Percentiles rank a stretch among this genome's conserved stretches.
Evolutionary conservation across 805 yeast genomes (phyloP).

Genomic region (Wickerhamiella alocasiicola): DNA sequence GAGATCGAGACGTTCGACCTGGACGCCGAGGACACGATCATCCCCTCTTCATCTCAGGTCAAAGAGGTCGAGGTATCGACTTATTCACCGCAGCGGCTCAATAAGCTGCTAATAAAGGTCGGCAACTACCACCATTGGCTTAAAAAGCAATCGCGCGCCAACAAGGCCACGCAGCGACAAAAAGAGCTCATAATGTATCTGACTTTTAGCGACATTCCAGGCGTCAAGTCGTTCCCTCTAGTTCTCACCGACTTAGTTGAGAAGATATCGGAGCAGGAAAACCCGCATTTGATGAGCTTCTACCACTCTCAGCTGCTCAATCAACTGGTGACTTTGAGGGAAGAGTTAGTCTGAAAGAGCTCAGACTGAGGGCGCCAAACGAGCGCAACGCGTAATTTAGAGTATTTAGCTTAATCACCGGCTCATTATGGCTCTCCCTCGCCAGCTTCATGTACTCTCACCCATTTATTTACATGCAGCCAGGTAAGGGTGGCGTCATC

Average conservation of each 20-base stretch:
- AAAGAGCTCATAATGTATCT: background rate
- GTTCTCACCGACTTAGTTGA: background rate
- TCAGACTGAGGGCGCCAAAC: no score
- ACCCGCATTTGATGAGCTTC: background rate
- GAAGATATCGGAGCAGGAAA: background rate
- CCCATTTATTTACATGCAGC: no score
- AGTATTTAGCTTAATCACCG: no score
- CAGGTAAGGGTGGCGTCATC: no score
- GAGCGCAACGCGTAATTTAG: no score
- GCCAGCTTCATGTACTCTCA: no score
- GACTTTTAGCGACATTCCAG: background rate
- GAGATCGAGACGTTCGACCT: no score
- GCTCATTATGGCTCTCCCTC: no score
- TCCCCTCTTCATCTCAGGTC: no score
- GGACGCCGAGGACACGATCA: background rate
- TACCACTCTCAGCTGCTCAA: background rate
- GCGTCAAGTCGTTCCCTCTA: background rate
- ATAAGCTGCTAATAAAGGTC: background rate
- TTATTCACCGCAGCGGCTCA: no score
- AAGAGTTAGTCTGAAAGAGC: background rate
- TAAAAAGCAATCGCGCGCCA: background rate
- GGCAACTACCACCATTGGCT: slow-evolving; percentile 5
- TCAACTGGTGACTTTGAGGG: background rate
- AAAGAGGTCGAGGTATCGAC: no score
- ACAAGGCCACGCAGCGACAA: background rate